Evolutionary conservation across 2,329 filamentous ascomycete genomes (phyloP).

Genomic region (Colletotrichum camelliae): DNA sequence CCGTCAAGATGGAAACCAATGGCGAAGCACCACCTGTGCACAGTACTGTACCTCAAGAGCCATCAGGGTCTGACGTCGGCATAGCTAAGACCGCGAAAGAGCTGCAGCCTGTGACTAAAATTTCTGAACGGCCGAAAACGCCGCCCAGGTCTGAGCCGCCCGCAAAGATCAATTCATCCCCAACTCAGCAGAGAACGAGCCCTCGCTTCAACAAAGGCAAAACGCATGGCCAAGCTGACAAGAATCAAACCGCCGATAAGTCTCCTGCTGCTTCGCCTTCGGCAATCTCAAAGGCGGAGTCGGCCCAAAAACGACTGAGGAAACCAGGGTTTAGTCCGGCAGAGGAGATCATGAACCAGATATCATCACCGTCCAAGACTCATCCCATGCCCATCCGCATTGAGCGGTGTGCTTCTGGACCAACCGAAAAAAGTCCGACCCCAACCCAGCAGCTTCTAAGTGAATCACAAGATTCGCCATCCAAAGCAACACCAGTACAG

Average conservation of each 20-base stretch:
- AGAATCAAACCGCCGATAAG: not conserved
- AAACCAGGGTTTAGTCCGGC: not conserved
- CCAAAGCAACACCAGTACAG: not conserved
- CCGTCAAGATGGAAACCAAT: not conserved
- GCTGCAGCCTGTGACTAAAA: not conserved
- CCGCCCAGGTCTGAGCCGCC: not conserved
- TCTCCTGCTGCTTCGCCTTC: not conserved
- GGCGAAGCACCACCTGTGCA: not conserved
- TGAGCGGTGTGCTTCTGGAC: not conserved
- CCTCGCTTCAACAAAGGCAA: not conserved
- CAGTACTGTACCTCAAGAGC: not conserved
- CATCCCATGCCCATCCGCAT: not conserved
- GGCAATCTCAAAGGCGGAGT: not conserved
- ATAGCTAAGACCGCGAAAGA: not conserved
- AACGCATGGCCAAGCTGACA: not conserved
- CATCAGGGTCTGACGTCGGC: not conserved
- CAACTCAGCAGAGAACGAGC: not conserved
- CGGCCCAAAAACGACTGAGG: not conserved
- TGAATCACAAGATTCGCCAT: not conserved
- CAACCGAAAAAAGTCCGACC: not conserved
- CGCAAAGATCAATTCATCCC: not conserved
- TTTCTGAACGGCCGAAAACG: not conserved
- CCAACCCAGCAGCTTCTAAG: constrained; percentile 2
- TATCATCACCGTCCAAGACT: not conserved
- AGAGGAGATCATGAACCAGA: not conserved